Evolutionary conservation across 306 rosid species (phyloP), one percentile per base, ranked within the genome.

Genomic region (Acacia confusa): DNA sequence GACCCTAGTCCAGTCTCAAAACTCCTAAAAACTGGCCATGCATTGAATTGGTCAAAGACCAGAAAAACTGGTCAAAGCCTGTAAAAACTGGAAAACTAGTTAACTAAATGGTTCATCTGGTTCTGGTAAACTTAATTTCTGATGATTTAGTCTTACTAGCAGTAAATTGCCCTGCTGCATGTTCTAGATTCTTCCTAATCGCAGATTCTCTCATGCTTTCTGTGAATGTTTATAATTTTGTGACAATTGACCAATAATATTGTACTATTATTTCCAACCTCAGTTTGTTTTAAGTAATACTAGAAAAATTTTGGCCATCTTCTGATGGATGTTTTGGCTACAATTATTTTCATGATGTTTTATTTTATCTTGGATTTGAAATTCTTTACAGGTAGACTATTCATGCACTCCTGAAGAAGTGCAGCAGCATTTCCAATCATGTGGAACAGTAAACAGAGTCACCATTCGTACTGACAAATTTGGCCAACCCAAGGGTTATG

Each of bases 401-500:
- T 72, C 94, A 16, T 93, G 95, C 70, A 91, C 95, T 61, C 95
- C 97, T 20, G 97, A 93, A 86, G 97, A 93, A 80, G 95, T 93
- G 83, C 97, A 93, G 84, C 97, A 93, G 79, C 97, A 91, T 88
- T 93, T 91, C 85, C 93, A 92, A 78, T 84, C 93, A 8, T 90
- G 97, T 74, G 97, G 97, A 28, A 92, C 97, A 0, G 95, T 92
- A 47, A 92, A 92, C 88, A 86, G 95, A 64, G 88, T 92, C 79
- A 91, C 97, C 60, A 93, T 93, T 78, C 95, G 94, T 69, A 93
- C 95, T 34, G 95, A 93, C 63, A 93, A 93, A 90, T 91, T 84
- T 80, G 97, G 97, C 76, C 97, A 93, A 57, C 95, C 97, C 55
- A 93, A 93, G 86, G 97, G 97, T 47, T 93, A 89, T 88, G 97